These are phyloP conservation scores for Apiotrichum akiyoshidainum DNA, from an alignment of 1,284 basidiomycete genomes.

Conservation along the genomic window DNA sequence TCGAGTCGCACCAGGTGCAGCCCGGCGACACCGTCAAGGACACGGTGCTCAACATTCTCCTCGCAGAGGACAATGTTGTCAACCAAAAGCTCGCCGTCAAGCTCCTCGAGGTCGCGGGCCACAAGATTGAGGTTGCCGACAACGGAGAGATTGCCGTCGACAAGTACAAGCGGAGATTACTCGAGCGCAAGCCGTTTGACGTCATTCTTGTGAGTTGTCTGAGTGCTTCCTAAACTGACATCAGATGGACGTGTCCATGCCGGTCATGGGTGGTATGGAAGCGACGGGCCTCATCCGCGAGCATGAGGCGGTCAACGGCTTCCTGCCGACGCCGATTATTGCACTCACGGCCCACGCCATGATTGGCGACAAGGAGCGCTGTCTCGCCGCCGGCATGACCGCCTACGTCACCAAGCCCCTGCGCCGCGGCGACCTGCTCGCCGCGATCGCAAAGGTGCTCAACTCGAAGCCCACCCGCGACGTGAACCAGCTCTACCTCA, in stretches of 20 bases:
- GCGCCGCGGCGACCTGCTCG: conserved; percentile 46
- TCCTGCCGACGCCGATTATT: conserved; percentile 83
- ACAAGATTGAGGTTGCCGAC: conserved; percentile 94
- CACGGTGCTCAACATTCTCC: conserved; percentile 84
- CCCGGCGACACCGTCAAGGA: conserved; percentile 77
- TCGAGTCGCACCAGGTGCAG: conserved; percentile 87
- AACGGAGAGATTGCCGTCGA: conserved; percentile 69
- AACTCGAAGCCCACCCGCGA: conserved; percentile 19
- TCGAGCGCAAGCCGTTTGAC: conserved; percentile 64
- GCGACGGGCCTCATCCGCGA: conserved; percentile 56
- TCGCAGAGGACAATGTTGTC: conserved; percentile 96
- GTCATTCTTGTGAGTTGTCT: conserved; percentile 69
- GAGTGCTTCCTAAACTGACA: conserved; percentile 17
- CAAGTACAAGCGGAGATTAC: conserved; percentile 44
- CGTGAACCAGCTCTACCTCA: conserved; percentile 2
- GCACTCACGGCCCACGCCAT: conserved; percentile 76
- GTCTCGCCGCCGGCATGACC: conserved; percentile 70
- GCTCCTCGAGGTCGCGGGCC: conserved; percentile 94
- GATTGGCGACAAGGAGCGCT: conserved; percentile 93
- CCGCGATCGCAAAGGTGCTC: conserved; percentile 48
- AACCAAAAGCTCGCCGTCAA: conserved; percentile 92
- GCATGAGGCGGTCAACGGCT: conserved; percentile 72
- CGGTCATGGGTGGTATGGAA: conserved; percentile 65
- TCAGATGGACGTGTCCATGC: conserved; percentile 98
- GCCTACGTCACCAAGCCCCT: conserved; percentile 27